phyloP scores from a whole-genome alignment of 208 protist species.

The Acanthamoeba royreba region DNA sequence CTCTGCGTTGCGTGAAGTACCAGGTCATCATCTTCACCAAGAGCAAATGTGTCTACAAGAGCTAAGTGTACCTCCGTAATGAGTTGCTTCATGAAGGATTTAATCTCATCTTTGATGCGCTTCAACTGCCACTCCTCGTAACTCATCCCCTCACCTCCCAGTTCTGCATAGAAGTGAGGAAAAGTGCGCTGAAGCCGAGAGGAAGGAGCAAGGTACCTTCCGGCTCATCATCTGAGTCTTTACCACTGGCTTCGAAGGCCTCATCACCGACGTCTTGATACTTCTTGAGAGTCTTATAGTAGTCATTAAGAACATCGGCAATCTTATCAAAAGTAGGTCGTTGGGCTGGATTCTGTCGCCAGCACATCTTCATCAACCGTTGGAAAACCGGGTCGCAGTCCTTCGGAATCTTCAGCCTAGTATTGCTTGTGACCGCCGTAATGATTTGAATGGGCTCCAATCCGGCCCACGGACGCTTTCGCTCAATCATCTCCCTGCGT shows the following conservation, averaged over 20 bases:
- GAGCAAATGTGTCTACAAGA: too few relatives aligned
- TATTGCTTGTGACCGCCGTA: background rate
- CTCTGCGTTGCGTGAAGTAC: too few relatives aligned
- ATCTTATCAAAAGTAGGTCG: conserved; percentile 1
- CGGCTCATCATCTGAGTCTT: background rate
- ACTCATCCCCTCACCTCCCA: background rate
- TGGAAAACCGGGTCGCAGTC: conserved; percentile 16
- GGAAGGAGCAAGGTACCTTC: background rate
- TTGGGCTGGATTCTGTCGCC: background rate
- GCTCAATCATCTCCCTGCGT: conserved; percentile 10
- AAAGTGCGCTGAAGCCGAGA: background rate
- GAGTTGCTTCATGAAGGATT: background rate
- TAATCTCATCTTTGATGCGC: background rate
- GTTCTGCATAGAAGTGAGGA: background rate
- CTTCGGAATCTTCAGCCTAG: background rate
- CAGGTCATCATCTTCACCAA: too few relatives aligned
- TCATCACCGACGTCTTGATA: background rate
- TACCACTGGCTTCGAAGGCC: background rate
- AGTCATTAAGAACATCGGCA: background rate
- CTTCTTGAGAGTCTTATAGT: conserved; percentile 19
- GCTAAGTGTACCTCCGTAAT: background rate
- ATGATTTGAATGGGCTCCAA: conserved; percentile 7
- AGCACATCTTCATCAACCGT: conserved; percentile 9
- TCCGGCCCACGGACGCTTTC: background rate
- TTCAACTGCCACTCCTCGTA: background rate